Evolutionary conservation across 2,329 filamentous ascomycete genomes (phyloP).

Genomic region (Coniochaeta sp.): DNA sequence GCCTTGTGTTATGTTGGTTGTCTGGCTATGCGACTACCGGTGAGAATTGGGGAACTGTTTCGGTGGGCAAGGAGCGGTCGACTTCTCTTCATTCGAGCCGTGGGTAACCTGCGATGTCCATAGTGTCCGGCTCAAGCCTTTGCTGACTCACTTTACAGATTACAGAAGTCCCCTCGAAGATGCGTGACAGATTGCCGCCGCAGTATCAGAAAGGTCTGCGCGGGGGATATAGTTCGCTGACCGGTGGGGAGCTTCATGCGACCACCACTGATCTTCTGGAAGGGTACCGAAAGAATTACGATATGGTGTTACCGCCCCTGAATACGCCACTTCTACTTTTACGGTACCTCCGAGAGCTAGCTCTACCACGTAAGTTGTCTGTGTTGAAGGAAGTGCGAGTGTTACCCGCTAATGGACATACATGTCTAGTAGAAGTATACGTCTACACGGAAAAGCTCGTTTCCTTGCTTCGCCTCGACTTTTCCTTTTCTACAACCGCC

Average conservation of each 20-base stretch:
- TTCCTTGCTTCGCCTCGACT: constrained; percentile 41
- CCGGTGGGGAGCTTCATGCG: constrained; percentile 54
- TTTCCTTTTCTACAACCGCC: constrained; percentile 45
- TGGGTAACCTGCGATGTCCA: constrained; percentile 25
- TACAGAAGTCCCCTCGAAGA: constrained; percentile 51
- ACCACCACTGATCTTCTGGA: constrained; percentile 53
- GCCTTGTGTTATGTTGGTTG: constrained; percentile 74
- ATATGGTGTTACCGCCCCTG: constrained; percentile 63
- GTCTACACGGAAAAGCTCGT: constrained; percentile 50
- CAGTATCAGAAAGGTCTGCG: constrained; percentile 54
- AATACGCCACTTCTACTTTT: constrained; percentile 64
- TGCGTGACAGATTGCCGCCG: constrained; percentile 56
- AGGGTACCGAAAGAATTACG: constrained; percentile 60
- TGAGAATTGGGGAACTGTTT: constrained; percentile 66
- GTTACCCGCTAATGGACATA: constrained; percentile 15
- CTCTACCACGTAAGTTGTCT: constrained; percentile 57
- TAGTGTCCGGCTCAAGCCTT: background rate
- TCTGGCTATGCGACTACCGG: constrained; percentile 66
- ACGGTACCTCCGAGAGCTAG: constrained; percentile 62
- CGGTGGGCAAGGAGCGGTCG: constrained; percentile 60
- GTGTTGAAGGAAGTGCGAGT: background rate
- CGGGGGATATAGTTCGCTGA: constrained; percentile 33
- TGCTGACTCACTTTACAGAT: constrained; percentile 30
- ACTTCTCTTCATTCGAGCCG: constrained; percentile 64
- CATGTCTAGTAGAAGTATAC: constrained; percentile 54